phyloP scores from a whole-genome alignment of 2,329 filamentous ascomycete genomes.

The Stromatinia cepivora region DNA sequence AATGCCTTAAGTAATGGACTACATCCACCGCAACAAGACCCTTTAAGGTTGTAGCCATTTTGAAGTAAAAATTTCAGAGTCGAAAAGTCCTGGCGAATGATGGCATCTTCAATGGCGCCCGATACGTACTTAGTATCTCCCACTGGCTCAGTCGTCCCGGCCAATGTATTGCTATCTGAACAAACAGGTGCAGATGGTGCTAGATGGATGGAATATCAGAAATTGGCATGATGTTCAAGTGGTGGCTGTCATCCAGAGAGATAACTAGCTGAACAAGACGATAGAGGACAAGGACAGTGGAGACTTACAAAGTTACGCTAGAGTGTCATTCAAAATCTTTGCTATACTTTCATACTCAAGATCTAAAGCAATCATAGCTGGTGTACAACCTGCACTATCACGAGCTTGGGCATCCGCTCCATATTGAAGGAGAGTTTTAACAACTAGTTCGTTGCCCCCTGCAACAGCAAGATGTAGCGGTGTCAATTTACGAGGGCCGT shows the following conservation, averaged over 20 bases:
- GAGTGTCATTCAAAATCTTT: neutral
- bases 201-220: neutral
- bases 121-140: neutral
- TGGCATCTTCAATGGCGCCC: neutral
- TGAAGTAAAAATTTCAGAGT: neutral
- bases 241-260: neutral
- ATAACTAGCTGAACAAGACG: neutral
- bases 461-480: conserved; percentile 1
- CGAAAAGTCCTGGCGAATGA: neutral
- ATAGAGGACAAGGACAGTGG: neutral
- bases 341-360: neutral
- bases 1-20: conserved; percentile 7
- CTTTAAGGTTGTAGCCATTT: neutral
- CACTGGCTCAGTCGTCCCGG: neutral
- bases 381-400: neutral
- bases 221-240: neutral
- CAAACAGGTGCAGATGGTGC: neutral
- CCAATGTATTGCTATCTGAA: neutral
- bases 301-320: neutral
- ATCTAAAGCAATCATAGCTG: neutral
- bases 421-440: neutral
- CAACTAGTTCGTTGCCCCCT: neutral
- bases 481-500: neutral
- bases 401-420: neutral
- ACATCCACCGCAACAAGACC: neutral